Evolutionary conservation across 2,329 filamentous ascomycete genomes (phyloP).

Genomic region (Cadophora luteo-olivacea): DNA sequence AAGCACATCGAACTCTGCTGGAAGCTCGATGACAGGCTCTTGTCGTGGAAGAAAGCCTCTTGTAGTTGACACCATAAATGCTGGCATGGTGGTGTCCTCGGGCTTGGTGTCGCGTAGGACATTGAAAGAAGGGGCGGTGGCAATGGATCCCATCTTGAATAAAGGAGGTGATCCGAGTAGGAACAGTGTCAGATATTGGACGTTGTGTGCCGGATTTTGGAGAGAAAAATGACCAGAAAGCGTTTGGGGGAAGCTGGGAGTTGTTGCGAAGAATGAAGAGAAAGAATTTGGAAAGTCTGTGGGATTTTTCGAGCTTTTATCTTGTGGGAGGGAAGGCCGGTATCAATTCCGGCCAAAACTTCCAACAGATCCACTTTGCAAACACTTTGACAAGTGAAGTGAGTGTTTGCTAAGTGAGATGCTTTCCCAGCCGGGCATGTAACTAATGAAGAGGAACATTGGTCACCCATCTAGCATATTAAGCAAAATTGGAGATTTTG

Average conservation of each 20-base stretch:
- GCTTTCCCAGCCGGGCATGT: neutral
- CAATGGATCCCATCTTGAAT: constrained; percentile 42
- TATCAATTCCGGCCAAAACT: constrained; percentile 40
- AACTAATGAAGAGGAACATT: neutral
- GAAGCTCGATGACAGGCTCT: constrained; percentile 68
- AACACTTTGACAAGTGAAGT: too few species aligned
- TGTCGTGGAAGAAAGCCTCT: constrained; percentile 76
- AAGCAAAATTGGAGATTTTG: too few species aligned
- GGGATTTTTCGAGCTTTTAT: constrained; percentile 39
- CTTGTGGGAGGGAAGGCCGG: constrained; percentile 39
- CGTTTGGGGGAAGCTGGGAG: constrained; percentile 5
- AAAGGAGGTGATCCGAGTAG: constrained; percentile 4
- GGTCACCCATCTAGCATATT: neutral
- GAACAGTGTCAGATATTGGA: neutral
- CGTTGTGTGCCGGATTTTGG: neutral
- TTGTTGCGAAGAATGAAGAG: constrained; percentile 22
- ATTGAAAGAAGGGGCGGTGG: constrained; percentile 52
- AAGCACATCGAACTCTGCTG: constrained; percentile 74
- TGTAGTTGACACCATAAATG: constrained; percentile 81
- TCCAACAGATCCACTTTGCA: constrained; percentile 27
- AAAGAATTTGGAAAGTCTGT: constrained; percentile 26
- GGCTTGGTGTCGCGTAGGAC: constrained; percentile 69
- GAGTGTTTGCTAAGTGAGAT: too few species aligned
- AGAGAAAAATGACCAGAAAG: constrained; percentile 12
- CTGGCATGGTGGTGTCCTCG: constrained; percentile 67